Evolutionary conservation across 1,139 yeast species (phyloP).

Genomic region (Protomyces gravidus): DNA sequence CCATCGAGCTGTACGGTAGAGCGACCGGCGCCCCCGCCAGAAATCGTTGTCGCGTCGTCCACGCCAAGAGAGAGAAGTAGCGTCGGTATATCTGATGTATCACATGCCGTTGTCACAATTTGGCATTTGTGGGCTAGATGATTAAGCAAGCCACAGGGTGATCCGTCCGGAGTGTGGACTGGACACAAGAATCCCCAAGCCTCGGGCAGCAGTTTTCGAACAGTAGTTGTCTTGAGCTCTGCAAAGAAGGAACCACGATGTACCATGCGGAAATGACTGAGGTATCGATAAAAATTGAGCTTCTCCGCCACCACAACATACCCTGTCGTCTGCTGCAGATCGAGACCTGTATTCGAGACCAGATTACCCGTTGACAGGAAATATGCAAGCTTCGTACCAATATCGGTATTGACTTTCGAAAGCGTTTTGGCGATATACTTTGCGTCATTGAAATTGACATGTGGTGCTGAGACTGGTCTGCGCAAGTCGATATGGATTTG

Average conservation of each 20-base stretch:
- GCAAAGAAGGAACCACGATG: constrained; percentile 99
- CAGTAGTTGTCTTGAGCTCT: constrained; percentile 94
- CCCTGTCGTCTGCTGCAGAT: constrained; percentile 96
- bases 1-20: constrained; percentile 95
- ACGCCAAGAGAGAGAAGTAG: constrained; percentile 75
- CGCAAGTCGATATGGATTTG: constrained; percentile 77
- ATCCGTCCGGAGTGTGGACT: constrained; percentile 99
- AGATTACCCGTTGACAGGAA: constrained; percentile 95
- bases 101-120: constrained; percentile 63
- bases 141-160: constrained; percentile 97
- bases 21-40: constrained; percentile 64
- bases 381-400: constrained; percentile 90
- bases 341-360: constrained; percentile 94
- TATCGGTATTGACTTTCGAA: constrained; percentile 78
- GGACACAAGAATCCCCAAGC: constrained; percentile 98
- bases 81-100: constrained; percentile 67
- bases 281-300: constrained; percentile 92
- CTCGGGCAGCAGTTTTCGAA: constrained; percentile 91
- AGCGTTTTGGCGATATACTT: constrained; percentile 80
- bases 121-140: constrained; percentile 94
- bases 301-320: constrained; percentile 98
- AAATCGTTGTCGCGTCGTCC: constrained; percentile 42
- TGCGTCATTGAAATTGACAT: constrained; percentile 72
- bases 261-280: constrained; percentile 97
- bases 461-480: constrained; percentile 58